Evolutionary conservation across 2,329 filamentous ascomycete species (phyloP).

Genomic region (Coniella vitis): DNA sequence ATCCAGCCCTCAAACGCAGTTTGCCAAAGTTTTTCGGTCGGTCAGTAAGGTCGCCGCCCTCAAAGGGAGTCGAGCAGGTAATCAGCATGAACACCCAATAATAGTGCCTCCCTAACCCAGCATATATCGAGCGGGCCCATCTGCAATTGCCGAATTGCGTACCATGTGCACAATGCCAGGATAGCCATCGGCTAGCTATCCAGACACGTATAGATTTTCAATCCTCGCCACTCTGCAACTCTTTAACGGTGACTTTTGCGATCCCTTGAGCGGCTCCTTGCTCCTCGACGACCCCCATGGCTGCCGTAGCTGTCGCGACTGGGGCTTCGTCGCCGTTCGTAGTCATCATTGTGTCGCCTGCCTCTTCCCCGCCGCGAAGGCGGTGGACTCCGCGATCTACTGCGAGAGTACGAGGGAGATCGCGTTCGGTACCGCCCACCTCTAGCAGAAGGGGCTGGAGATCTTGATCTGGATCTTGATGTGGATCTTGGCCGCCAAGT

Average conservation of each 20-base stretch:
- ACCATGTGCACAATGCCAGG: too few species aligned
- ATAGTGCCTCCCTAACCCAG: too few species aligned
- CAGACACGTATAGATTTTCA: neutral
- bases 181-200: too few species aligned
- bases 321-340: constrained; percentile 35
- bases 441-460: constrained; percentile 28
- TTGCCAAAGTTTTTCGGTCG: too few species aligned
- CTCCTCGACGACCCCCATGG: constrained; percentile 30
- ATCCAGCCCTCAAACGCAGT: too few species aligned
- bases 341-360: constrained; percentile 27
- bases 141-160: too few species aligned
- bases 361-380: constrained; percentile 27
- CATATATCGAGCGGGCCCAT: too few species aligned
- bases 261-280: constrained; percentile 32
- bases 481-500: constrained; percentile 56
- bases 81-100: too few species aligned
- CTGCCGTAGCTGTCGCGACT: constrained; percentile 41
- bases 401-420: constrained; percentile 30
- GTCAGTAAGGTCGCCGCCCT: too few species aligned
- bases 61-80: too few species aligned
- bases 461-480: constrained; percentile 41
- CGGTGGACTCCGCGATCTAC: constrained; percentile 22
- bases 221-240: neutral
- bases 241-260: constrained; percentile 28
- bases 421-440: constrained; percentile 37